These are phyloP conservation scores for Globisporangium cylindrosporum DNA, from an alignment of 352 stramenopile genomes.

Conservation along the genomic window DNA sequence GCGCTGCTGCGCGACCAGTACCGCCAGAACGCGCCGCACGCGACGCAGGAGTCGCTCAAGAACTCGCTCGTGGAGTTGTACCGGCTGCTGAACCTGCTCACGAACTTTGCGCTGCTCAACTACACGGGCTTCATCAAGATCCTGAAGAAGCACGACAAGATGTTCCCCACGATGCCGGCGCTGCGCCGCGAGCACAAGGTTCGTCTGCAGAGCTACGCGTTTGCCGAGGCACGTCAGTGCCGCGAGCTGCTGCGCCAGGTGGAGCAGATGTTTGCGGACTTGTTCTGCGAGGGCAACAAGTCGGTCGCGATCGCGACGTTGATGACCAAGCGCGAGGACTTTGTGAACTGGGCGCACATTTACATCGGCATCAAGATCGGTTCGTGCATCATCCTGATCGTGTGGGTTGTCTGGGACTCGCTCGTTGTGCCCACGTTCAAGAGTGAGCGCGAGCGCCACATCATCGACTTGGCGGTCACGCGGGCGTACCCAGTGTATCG, in stretches of 20 bases:
- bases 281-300: slow-evolving; percentile 74
- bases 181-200: slow-evolving; percentile 36
- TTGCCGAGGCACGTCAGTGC: slow-evolving; percentile 54
- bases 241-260: slow-evolving; percentile 49
- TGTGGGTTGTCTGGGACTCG: slow-evolving; percentile 96
- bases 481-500: slow-evolving; percentile 94
- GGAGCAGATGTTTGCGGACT: slow-evolving; percentile 67
- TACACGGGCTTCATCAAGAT: slow-evolving; percentile 99
- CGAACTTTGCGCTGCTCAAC: slow-evolving; percentile 98
- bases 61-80: slow-evolving; percentile 93
- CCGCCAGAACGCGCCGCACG: slow-evolving; percentile 49
- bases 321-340: slow-evolving; percentile 74
- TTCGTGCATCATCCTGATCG: slow-evolving; percentile 70
- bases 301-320: slow-evolving; percentile 74
- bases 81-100: slow-evolving; percentile 90
- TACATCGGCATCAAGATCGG: slow-evolving; percentile 86
- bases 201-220: slow-evolving; percentile 54
- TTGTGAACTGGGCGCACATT: slow-evolving; percentile 78
- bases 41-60: slow-evolving; percentile 89
- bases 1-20: slow-evolving; percentile 74
- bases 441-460: slow-evolving; percentile 57
- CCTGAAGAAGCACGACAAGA: slow-evolving; percentile 96
- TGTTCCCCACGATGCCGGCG: slow-evolving; percentile 42
- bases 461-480: slow-evolving; percentile 76
- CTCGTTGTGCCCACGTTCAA: slow-evolving; percentile 79